phyloP scores from a whole-genome alignment of 192 early-diverging fungal genomes.

The Coemansia interrupta region DNA sequence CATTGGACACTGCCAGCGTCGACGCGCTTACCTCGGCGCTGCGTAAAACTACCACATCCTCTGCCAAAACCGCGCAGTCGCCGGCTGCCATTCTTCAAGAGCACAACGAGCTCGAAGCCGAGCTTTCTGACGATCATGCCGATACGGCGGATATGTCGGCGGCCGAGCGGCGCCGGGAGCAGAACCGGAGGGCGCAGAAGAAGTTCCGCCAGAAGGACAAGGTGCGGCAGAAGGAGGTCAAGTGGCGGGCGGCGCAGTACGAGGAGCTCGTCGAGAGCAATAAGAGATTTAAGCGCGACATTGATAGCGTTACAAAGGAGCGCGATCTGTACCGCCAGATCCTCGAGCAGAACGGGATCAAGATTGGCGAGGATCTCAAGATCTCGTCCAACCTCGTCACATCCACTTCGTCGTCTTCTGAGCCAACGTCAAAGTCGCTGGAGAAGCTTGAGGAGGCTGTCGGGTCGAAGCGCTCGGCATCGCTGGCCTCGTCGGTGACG shows the following conservation, averaged over 20 bases:
- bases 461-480: not conserved
- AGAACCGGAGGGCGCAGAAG: conserved; percentile 54
- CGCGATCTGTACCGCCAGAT: conserved; percentile 46
- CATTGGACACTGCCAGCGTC: conserved; percentile 33
- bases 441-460: not conserved
- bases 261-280: conserved; percentile 42
- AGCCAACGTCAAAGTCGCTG: not conserved
- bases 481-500: conserved; percentile 5
- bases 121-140: conserved; percentile 6
- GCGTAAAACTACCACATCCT: conserved; percentile 23
- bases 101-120: conserved; percentile 4
- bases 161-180: conserved; percentile 48
- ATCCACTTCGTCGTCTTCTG: too few species aligned
- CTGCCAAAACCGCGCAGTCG: not conserved
- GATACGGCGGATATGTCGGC: conserved; percentile 35
- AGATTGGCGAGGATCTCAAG: conserved; percentile 7
- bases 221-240: conserved; percentile 53
- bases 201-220: conserved; percentile 56
- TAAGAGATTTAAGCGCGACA: conserved; percentile 51
- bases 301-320: conserved; percentile 34
- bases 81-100: conserved; percentile 9
- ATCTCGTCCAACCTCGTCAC: not conserved
- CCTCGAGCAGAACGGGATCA: conserved; percentile 38
- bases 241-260: conserved; percentile 54
- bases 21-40: conserved; percentile 36